A percentile compares a stretch with the other conserved stretches of the same genome.
Evolutionary conservation across 306 rosid genomes (phyloP).

Genomic region (Delonix regia): DNA sequence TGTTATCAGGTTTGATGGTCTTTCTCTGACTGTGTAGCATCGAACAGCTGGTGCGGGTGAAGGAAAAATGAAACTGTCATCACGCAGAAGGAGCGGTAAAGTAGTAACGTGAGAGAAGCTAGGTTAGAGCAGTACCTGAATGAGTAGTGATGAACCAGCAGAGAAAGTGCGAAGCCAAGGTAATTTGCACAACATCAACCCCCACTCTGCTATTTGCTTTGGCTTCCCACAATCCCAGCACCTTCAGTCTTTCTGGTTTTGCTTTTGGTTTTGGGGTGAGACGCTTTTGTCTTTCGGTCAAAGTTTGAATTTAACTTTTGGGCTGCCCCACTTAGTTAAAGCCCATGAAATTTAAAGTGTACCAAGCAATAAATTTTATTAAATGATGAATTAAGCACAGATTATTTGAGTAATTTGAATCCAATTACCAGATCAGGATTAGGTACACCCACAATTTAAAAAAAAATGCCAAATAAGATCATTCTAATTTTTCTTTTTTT

Average conservation of each 20-base stretch:
- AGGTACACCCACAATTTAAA: too few species aligned
- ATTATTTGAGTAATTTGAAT: too few species aligned
- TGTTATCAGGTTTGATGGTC: conserved; percentile 41
- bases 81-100: background rate
- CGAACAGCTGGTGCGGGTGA: background rate
- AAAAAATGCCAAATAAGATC: too few species aligned
- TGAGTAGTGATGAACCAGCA: background rate
- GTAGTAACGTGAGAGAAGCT: background rate
- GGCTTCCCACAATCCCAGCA: background rate
- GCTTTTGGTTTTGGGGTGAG: background rate
- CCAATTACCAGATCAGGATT: too few species aligned
- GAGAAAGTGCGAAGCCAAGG: background rate
- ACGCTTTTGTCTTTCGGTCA: too few species aligned
- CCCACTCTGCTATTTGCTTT: background rate
- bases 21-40: conserved; percentile 43
- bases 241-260: background rate
- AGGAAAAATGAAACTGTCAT: background rate
- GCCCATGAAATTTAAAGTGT: background rate
- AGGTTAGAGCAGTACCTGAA: background rate
- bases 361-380: background rate
- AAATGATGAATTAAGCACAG: too few species aligned
- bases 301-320: background rate
- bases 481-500: too few species aligned
- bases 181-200: background rate
- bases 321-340: background rate